Evolutionary conservation across 2,329 filamentous ascomycete genomes (phyloP).

Genomic region (Xylariales sp.): DNA sequence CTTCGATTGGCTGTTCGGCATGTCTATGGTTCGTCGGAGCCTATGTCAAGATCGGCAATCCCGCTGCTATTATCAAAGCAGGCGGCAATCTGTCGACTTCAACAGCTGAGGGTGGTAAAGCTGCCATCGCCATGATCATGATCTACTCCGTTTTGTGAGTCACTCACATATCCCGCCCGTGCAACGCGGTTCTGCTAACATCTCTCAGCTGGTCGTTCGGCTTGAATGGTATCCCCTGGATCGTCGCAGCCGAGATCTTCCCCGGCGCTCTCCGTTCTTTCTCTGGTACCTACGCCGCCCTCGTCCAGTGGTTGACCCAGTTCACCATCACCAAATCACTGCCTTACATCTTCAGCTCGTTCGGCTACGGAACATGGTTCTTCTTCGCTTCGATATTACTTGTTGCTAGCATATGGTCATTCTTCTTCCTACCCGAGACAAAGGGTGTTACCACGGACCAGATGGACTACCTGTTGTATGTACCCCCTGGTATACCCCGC

Average conservation of each 20-base stretch:
- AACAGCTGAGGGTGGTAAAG: slow-evolving; percentile 42
- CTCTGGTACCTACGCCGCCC: slow-evolving; percentile 35
- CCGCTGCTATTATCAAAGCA: slow-evolving; percentile 40
- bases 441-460: slow-evolving; percentile 50
- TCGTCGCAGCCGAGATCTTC: slow-evolving; percentile 40
- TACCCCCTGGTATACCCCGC: too few species aligned
- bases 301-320: slow-evolving; percentile 37
- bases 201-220: slow-evolving; percentile 37
- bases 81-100: too few species aligned
- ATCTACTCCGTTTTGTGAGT: slow-evolving; percentile 51
- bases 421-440: slow-evolving; percentile 49
- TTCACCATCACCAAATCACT: slow-evolving; percentile 39
- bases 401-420: slow-evolving; percentile 41
- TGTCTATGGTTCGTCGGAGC: slow-evolving; percentile 49
- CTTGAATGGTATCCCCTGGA: slow-evolving; percentile 42
- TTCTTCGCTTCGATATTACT: slow-evolving; percentile 52
- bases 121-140: slow-evolving; percentile 51
- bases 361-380: slow-evolving; percentile 50
- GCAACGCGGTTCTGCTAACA: too few species aligned
- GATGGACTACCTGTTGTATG: slow-evolving; percentile 43
- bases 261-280: slow-evolving; percentile 37
- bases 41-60: slow-evolving; percentile 48
- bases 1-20: slow-evolving; percentile 40
- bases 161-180: too few species aligned
- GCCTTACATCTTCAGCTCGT: slow-evolving; percentile 38